A percentile compares a stretch with the other conserved stretches of the same genome.
These are phyloP conservation scores for Anthracocystis panici-leucophaei DNA, from an alignment of 1,284 basidiomycete species.

Conservation along the genomic window DNA sequence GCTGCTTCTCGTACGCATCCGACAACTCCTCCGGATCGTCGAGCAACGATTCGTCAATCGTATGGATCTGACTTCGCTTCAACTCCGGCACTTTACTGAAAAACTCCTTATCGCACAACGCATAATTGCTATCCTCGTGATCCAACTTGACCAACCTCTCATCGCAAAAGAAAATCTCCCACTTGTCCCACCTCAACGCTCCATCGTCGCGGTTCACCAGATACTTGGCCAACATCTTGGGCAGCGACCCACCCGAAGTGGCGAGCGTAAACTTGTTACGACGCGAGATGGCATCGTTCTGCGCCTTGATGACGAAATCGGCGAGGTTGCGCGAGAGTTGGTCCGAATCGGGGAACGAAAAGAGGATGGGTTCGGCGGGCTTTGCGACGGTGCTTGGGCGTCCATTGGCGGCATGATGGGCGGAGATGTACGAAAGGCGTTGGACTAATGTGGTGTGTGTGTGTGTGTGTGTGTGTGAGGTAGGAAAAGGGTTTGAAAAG, in stretches of 20 bases:
- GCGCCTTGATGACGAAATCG: constrained; percentile 85
- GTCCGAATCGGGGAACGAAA: constrained; percentile 77
- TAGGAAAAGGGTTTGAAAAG: background rate
- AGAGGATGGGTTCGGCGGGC: constrained; percentile 76
- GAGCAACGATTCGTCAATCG: constrained; percentile 80
- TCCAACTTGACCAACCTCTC: constrained; percentile 95
- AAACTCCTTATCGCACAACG: constrained; percentile 80
- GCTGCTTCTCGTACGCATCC: constrained; percentile 91
- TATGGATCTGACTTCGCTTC: constrained; percentile 79
- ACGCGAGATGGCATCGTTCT: constrained; percentile 88
- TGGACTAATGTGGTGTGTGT: background rate
- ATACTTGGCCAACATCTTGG: constrained; percentile 81
- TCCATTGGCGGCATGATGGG: constrained; percentile 57
- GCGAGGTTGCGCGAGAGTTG: constrained; percentile 76
- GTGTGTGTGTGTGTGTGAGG: background rate
- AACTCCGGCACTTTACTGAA: constrained; percentile 88
- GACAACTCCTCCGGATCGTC: constrained; percentile 81
- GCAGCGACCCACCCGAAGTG: constrained; percentile 91
- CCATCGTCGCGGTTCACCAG: constrained; percentile 77
- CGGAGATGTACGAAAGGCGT: background rate
- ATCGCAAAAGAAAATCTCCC: constrained; percentile 98
- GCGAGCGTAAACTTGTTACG: constrained; percentile 91
- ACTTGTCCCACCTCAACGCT: constrained; percentile 90
- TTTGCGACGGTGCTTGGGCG: constrained; percentile 53
- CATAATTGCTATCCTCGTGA: constrained; percentile 91